Conservation (phyloP, 345 rosid species). For the Rhodamnia argentea region DNA sequence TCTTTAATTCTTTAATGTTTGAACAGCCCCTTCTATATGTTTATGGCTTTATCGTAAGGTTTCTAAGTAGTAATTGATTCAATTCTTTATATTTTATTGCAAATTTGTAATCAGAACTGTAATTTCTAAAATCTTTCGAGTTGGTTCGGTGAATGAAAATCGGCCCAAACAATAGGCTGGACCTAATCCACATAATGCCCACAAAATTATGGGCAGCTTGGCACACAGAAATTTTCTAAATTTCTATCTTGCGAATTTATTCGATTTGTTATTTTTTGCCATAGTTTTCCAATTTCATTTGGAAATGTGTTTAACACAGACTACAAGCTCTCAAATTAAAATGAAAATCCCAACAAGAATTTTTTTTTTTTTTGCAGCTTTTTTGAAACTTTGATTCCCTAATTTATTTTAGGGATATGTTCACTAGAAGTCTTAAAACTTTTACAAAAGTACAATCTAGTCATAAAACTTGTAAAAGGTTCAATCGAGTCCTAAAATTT, state of each 20-base stretch:
- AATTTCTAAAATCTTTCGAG: not conserved
- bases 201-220: not conserved
- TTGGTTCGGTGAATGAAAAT: not conserved
- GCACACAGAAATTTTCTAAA: not conserved
- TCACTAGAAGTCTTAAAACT: too few species aligned
- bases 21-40: not conserved
- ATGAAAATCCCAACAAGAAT: not conserved
- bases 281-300: not conserved
- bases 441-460: too few species aligned
- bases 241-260: not conserved
- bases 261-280: not conserved
- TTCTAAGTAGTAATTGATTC: not conserved
- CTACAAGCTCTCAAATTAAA: not conserved
- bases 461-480: too few species aligned
- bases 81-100: too few species aligned
- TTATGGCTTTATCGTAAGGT: not conserved
- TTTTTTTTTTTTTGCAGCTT: not conserved
- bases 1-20: not conserved
- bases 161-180: not conserved
- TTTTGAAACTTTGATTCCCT: not conserved
- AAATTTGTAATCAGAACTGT: not conserved
- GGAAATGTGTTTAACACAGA: not conserved
- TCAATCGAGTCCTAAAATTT: too few species aligned
- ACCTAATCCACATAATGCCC: not conserved
- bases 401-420: not conserved